Base-by-base conservation (phyloP, 257 asterid species). In the Solanum dulcamara region DNA sequence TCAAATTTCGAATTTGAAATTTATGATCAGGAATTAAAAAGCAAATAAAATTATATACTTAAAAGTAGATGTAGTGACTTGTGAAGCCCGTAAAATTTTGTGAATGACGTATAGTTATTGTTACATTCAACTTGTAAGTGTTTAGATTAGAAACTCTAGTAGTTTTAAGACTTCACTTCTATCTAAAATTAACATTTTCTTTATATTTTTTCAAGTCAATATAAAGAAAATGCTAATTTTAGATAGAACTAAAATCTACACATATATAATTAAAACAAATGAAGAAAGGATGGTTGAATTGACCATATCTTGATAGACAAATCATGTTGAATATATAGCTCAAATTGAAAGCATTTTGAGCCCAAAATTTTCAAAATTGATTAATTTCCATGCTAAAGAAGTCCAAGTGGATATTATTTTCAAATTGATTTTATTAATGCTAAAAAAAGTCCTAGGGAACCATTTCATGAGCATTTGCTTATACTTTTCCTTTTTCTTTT, bases 401-500 rank as follows among this genome's bases (percentile, higher is more conserved):
- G 80, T 37, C 80, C 15, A 11, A 35, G 48, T 35, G 26, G 48
- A 70, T 24, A 59, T 70, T 50, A 70, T 20, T 70, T 70, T 70
- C 48, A 70, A 71, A 10, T 71, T 37, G 44, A 71, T 71, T 38
- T 37, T 10, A 24, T 15, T 60, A 8, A 35, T 71, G 80, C n/a
- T 72, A 74, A 74, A 74, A 74, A 7, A 75, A 44, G 8, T 44
- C 81, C 59, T 42, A 42, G 81, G 59, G 38, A 75, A 14, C 59
- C 57, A 75, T 38, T 20, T 53, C 35, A 74, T 13, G 32, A n/a
- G 20, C 37, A 40, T 44, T 44, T 42, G 7, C 71, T 62, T 62
- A 62, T 62, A 13, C 38, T 13, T 62, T 28, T 10, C 7, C 14
- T 57, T 57, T 37, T 37, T 37, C 7, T 5, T 7, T 1, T 7